phyloP scores from a whole-genome alignment of 768 basidiomycete species.

The Amanita rimosa region DNA sequence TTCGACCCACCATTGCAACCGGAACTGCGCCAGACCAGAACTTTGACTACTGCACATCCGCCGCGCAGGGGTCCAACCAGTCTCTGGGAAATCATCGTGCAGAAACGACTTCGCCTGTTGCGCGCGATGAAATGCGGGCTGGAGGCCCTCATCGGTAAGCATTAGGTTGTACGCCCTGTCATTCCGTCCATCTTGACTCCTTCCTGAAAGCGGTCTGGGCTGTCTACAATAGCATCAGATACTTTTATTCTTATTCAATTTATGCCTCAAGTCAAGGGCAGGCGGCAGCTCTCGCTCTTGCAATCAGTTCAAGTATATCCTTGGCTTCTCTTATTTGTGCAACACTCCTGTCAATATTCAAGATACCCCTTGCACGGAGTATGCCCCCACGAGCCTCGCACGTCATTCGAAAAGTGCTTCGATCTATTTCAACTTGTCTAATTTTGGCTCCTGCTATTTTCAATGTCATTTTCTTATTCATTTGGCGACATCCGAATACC shows the following conservation, averaged over 20 bases:
- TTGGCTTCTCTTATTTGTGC: constrained; percentile 27
- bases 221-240: constrained; percentile 50
- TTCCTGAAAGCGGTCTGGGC: constrained; percentile 42
- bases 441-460: constrained; percentile 40
- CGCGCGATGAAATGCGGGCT: constrained; percentile 13
- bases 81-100: constrained; percentile 12
- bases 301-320: constrained; percentile 30
- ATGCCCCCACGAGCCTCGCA: constrained; percentile 21
- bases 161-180: not conserved
- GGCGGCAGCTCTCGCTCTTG: constrained; percentile 34
- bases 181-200: not conserved
- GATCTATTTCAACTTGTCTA: constrained; percentile 31
- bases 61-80: constrained; percentile 16
- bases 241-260: constrained; percentile 45
- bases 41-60: constrained; percentile 1
- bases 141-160: constrained; percentile 22
- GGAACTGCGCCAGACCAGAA: not conserved
- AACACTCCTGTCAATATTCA: constrained; percentile 26
- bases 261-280: constrained; percentile 31
- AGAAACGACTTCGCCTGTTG: constrained; percentile 15
- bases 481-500: constrained; percentile 36
- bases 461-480: constrained; percentile 43
- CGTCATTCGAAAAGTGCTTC: constrained; percentile 20
- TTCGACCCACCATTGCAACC: constrained; percentile 18
- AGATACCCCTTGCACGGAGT: constrained; percentile 21